Percentiles rank a stretch among this genome's conserved stretches.
Conservation (phyloP, 371 early-diverging fungal species). For the Sanchytrium tribonematis region DNA sequence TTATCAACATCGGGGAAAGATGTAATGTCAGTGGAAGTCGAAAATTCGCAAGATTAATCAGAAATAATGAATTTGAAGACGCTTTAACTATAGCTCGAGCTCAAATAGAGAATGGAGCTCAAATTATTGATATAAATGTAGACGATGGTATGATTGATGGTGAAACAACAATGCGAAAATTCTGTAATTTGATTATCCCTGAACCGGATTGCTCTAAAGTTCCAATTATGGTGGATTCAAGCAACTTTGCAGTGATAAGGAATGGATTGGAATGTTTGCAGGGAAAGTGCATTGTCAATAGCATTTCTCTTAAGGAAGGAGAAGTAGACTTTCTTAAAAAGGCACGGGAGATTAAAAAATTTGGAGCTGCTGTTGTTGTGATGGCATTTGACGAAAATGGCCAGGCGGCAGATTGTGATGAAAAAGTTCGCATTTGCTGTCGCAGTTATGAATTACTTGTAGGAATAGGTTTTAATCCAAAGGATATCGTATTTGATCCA, state of each 20-base stretch:
- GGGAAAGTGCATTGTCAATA: constrained; percentile 85
- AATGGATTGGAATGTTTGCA: constrained; percentile 76
- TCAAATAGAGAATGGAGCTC: constrained; percentile 77
- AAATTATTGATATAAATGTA: constrained; percentile 73
- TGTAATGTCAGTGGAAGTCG: constrained; percentile 82
- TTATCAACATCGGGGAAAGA: constrained; percentile 76
- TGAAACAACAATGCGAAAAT: constrained; percentile 60
- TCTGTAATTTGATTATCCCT: constrained; percentile 64
- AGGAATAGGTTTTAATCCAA: constrained; percentile 51
- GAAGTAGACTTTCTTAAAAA: constrained; percentile 64
- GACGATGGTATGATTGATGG: constrained; percentile 83
- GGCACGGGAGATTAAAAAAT: constrained; percentile 51
- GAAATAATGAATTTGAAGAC: constrained; percentile 66
- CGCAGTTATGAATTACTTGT: constrained; percentile 63
- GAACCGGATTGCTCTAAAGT: constrained; percentile 67
- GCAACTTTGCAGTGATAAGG: constrained; percentile 79
- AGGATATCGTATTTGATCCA: constrained; percentile 80
- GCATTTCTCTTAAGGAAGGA: constrained; percentile 74
- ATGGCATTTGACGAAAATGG: constrained; percentile 87
- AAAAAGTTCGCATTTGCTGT: constrained; percentile 62
- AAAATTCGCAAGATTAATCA: constrained; percentile 61
- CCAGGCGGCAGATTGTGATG: constrained; percentile 49
- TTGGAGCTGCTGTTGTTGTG: constrained; percentile 79
- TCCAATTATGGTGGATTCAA: constrained; percentile 76
- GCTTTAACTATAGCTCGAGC: constrained; percentile 63